Base-by-base conservation (phyloP, 139 green algal species). In the Chlorella sorokiniana region DNA sequence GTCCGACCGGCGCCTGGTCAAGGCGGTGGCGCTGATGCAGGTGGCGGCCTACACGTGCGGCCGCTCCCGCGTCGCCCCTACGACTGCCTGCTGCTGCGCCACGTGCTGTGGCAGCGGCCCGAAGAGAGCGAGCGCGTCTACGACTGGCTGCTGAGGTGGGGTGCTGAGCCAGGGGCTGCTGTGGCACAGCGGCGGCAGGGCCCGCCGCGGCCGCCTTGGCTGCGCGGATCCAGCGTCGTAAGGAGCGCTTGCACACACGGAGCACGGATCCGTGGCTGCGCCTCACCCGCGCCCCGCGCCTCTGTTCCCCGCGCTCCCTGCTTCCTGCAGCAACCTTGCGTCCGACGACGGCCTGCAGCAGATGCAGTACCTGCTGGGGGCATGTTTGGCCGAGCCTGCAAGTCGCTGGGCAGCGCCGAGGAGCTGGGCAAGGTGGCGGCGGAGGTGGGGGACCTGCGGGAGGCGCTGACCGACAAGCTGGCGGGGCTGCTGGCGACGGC, bases 361-460 rank as follows among this genome's bases (percentile, higher is more conserved):
- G 87, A 87, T 92, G 65, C 23, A 90, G 70, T 87, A 89, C 69
- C 59, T 91, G 37, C 78, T 91, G 65, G 59, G 1, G 81, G 82
- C 64, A 68, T 84, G 69, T 89, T 86, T 78, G 82, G 86, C 44
- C 91, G 94, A 16, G 89, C 95, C 7, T 97, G 97, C 79, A 97
- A 94, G 92, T 92, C 96, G 88, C 86, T 97, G 42, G 96, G 96
- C 62, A 95, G 98, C 45, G 95, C 98, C 76, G 93, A 95, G 63
- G 88, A 95, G 69, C 90, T 98, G 27, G 94, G 98, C 40, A 44
- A 83, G 35, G 86, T 97, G 76, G 88, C 97, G 31, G 93, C 89
- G 7, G 37, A 76, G 45, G 89, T 82, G 48, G 92, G 8, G 5
- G 73, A 69, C 18, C 79, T 94, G 40, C 37, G 42, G 9, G 79